phyloP scores from a whole-genome alignment of 177 flowering plant genomes.

The Viscum album region DNA sequence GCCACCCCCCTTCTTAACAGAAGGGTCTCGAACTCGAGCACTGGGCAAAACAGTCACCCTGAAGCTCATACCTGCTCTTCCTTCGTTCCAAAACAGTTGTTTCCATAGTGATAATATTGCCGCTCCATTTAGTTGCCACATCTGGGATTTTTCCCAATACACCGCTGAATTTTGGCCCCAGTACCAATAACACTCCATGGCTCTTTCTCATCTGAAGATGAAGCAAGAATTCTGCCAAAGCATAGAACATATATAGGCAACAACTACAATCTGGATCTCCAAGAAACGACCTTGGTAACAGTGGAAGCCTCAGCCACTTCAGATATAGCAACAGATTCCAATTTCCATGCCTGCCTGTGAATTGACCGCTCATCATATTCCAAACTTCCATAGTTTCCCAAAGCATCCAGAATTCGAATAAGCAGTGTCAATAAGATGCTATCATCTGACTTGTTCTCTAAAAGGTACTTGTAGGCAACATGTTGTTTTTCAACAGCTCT shows the following conservation, averaged over 20 bases:
- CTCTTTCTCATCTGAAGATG: slow-evolving; percentile 91
- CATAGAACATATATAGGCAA: not conserved
- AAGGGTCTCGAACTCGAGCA: slow-evolving; percentile 52
- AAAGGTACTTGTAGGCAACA: slow-evolving; percentile 69
- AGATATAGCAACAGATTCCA: slow-evolving; percentile 77
- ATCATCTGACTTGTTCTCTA: slow-evolving; percentile 89
- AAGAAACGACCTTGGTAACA: too few relatives aligned
- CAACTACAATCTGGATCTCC: not conserved
- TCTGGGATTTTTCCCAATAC: slow-evolving; percentile 87
- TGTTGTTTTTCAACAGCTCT: slow-evolving; percentile 74
- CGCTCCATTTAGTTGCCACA: slow-evolving; percentile 98
- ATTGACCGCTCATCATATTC: slow-evolving; percentile 94
- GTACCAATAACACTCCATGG: slow-evolving; percentile 73
- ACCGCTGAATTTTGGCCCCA: slow-evolving; percentile 94
- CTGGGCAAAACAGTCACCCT: slow-evolving; percentile 98
- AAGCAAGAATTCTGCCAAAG: slow-evolving; percentile 81
- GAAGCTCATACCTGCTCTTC: slow-evolving; percentile 85
- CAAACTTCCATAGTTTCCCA: slow-evolving; percentile 85
- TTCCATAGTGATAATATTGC: slow-evolving; percentile 93
- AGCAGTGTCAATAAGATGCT: slow-evolving; percentile 81
- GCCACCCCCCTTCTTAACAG: slow-evolving; percentile 46
- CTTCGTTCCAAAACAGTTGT: slow-evolving; percentile 78
- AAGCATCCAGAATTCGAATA: slow-evolving; percentile 81
- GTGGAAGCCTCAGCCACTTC: too few relatives aligned
- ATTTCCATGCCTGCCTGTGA: slow-evolving; percentile 93